phyloP scores from a whole-genome alignment of 1,139 yeast species.

The Geotrichum restrictum region DNA sequence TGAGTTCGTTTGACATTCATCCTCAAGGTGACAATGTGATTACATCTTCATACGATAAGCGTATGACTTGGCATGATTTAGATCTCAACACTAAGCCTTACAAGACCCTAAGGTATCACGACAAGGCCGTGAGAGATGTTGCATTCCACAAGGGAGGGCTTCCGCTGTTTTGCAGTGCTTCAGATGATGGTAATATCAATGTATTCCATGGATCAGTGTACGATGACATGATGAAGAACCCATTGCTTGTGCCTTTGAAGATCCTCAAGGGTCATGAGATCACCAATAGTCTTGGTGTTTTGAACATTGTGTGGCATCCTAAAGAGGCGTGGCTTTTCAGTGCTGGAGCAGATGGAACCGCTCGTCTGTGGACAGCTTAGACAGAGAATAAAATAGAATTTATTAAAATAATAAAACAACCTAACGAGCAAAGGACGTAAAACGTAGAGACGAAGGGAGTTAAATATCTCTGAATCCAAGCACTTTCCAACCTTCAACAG shows the following conservation, averaged over 20 bases:
- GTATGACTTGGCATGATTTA: constrained; percentile 95
- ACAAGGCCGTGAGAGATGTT: constrained; percentile 86
- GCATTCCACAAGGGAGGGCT: constrained; percentile 78
- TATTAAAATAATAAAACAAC: too few species aligned
- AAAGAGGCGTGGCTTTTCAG: constrained; percentile 97
- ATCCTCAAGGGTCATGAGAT: constrained; percentile 90
- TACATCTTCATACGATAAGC: constrained; percentile 90
- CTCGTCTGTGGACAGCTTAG: constrained; percentile 97
- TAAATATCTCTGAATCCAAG: constrained; percentile 47
- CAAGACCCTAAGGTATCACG: constrained; percentile 91
- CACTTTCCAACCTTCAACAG: constrained; percentile 65
- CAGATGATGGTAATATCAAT: constrained; percentile 91
- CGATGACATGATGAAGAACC: constrained; percentile 93
- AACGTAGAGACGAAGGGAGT: too few species aligned
- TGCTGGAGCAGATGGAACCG: constrained; percentile 97
- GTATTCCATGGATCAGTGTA: constrained; percentile 96
- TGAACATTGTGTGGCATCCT: constrained; percentile 93
- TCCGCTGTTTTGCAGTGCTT: constrained; percentile 93
- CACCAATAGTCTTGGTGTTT: constrained; percentile 77
- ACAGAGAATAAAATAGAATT: neutral
- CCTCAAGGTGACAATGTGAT: constrained; percentile 93
- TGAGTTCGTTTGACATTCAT: constrained; percentile 86
- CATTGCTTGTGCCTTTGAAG: constrained; percentile 92
- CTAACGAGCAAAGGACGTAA: neutral
- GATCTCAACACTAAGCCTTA: constrained; percentile 88